Conservation (phyloP, 108 stramenopile species). For the Cyclotella kingstonii region DNA sequence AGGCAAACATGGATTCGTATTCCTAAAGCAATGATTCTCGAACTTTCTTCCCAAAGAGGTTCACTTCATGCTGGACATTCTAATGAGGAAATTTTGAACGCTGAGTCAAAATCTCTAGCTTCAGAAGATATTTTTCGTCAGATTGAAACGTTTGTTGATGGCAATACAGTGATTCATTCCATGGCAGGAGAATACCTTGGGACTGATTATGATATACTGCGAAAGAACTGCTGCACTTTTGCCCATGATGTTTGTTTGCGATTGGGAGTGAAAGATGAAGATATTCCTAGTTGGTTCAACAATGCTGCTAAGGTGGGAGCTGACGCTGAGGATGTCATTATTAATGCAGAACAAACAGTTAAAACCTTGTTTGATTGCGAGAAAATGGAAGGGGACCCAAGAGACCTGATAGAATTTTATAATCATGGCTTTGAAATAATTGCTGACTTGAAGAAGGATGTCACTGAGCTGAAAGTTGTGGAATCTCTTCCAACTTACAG, state of each 20-base stretch:
- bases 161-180: constrained; percentile 52
- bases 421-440: constrained; percentile 44
- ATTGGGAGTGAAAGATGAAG: constrained; percentile 67
- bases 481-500: constrained; percentile 12
- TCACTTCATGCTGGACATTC: too few relatives aligned
- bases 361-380: constrained; percentile 32
- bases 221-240: constrained; percentile 87
- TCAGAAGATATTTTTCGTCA: constrained; percentile 32
- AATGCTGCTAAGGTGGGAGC: constrained; percentile 69
- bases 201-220: constrained; percentile 69
- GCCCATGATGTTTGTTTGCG: constrained; percentile 72
- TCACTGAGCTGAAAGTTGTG: constrained; percentile 15
- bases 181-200: constrained; percentile 80
- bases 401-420: constrained; percentile 23
- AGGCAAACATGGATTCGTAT: constrained; percentile 43
- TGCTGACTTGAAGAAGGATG: constrained; percentile 8
- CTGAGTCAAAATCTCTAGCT: too few relatives aligned
- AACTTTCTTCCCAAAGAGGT: background rate
- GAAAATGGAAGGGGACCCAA: constrained; percentile 1
- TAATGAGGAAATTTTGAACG: too few relatives aligned
- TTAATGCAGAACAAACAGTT: constrained; percentile 31
- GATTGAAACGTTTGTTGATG: constrained; percentile 55
- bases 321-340: constrained; percentile 60
- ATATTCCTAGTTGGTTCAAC: constrained; percentile 82
- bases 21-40: constrained; percentile 9